phyloP scores from a whole-genome alignment of 352 stramenopile genomes.

The Paralagenidium karlingii region DNA sequence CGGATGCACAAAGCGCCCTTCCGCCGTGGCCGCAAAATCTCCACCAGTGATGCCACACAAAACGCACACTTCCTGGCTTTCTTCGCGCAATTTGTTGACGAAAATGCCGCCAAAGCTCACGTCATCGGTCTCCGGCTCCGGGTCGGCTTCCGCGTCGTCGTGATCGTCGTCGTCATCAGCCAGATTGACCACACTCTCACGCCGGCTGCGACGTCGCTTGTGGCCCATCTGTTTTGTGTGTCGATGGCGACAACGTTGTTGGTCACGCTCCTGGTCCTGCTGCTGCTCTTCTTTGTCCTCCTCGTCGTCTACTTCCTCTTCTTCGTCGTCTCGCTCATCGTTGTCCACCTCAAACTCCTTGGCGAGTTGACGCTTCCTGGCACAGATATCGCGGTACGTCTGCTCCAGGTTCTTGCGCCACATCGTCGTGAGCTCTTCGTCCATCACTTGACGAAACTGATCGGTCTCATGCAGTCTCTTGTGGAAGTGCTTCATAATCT shows the following conservation, averaged over 20 bases:
- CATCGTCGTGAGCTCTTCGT: slow-evolving; percentile 36
- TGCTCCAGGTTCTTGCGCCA: slow-evolving; percentile 43
- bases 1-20: slow-evolving; percentile 42
- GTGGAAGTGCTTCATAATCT: too few species aligned
- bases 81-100: slow-evolving; percentile 64
- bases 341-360: slow-evolving; percentile 43
- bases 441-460: too few species aligned
- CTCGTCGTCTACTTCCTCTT: too few species aligned
- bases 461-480: too few species aligned
- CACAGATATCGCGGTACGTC: slow-evolving; percentile 48
- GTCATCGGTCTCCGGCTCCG: slow-evolving; percentile 23
- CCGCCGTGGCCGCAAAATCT: slow-evolving; percentile 63
- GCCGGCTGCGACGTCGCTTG: too few species aligned
- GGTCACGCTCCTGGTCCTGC: neutral
- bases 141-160: slow-evolving; percentile 5
- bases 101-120: slow-evolving; percentile 58
- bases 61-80: slow-evolving; percentile 47
- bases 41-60: slow-evolving; percentile 66
- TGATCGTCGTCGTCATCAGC: slow-evolving; percentile 8
- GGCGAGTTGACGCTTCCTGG: too few species aligned
- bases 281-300: slow-evolving; percentile 1
- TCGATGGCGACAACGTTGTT: too few species aligned
- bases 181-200: too few species aligned
- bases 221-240: too few species aligned
- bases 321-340: slow-evolving; percentile 15